Percentiles rank a stretch among this genome's conserved stretches.
These are phyloP conservation scores for Pichia ethanolica DNA, from an alignment of 805 yeast species.

Conservation along the genomic window DNA sequence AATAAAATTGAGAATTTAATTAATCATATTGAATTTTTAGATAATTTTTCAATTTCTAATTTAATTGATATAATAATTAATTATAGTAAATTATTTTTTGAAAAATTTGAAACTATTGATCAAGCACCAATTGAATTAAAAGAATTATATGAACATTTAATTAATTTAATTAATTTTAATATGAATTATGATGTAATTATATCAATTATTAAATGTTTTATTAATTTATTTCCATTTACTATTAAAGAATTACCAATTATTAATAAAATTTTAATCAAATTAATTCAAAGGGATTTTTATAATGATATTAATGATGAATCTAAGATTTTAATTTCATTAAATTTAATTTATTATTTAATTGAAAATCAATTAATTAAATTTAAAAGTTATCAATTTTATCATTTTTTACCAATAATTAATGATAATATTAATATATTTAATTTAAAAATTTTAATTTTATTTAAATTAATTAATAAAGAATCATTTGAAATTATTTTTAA, in stretches of 20 bases:
- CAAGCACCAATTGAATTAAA: slow-evolving; percentile 39
- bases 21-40: slow-evolving; percentile 41
- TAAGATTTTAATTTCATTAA: slow-evolving; percentile 8
- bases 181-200: slow-evolving; percentile 54
- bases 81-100: slow-evolving; percentile 57
- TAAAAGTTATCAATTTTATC: slow-evolving; percentile 28
- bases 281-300: slow-evolving; percentile 7
- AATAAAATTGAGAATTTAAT: slow-evolving; percentile 47
- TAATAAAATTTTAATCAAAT: slow-evolving; percentile 40
- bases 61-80: slow-evolving; percentile 57
- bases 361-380: slow-evolving; percentile 33
- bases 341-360: slow-evolving; percentile 17
- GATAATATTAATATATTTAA: slow-evolving; percentile 40
- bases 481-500: slow-evolving; percentile 44
- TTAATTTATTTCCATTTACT: slow-evolving; percentile 51
- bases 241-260: slow-evolving; percentile 36
- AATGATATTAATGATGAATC: slow-evolving; percentile 1
- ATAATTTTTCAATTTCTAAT: slow-evolving; percentile 62
- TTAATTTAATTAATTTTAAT: slow-evolving; percentile 38
- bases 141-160: slow-evolving; percentile 42
- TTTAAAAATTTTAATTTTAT: slow-evolving; percentile 54
- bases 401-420: slow-evolving; percentile 49
- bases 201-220: slow-evolving; percentile 49
- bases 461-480: slow-evolving; percentile 46
- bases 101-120: slow-evolving; percentile 15